Evolutionary conservation across 2,329 filamentous ascomycete species (phyloP).

Genomic region (Chrysosporium keratinophilum): DNA sequence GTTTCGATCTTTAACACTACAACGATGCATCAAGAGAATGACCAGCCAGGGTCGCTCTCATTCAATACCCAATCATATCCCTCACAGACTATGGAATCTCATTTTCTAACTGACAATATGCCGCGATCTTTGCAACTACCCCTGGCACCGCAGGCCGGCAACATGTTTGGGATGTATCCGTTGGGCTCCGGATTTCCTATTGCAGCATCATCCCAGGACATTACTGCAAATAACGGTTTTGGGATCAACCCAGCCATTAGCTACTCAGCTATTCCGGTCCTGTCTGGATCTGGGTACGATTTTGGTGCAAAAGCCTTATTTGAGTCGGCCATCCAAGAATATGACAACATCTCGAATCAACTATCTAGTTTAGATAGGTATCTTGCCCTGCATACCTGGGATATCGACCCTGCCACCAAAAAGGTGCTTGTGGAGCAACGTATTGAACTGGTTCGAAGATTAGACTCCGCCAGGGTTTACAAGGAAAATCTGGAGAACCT

Average conservation of each 20-base stretch:
- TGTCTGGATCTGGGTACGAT: background rate
- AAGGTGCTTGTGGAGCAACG: conserved; percentile 29
- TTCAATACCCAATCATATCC: conserved; percentile 7
- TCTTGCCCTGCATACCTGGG: conserved; percentile 31
- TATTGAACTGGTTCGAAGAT: conserved; percentile 28
- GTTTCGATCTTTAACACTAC: conserved; percentile 7
- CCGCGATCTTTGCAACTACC: conserved; percentile 4
- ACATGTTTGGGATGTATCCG: conserved; percentile 3
- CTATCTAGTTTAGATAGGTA: conserved; percentile 31
- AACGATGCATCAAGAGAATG: conserved; percentile 1
- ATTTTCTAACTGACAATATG: background rate
- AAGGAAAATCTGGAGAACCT: conserved; percentile 28
- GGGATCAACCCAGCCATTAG: conserved; percentile 1
- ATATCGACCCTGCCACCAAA: conserved; percentile 28
- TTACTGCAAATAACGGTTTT: background rate
- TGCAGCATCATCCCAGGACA: background rate
- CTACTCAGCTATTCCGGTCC: background rate
- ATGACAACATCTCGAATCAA: conserved; percentile 25
- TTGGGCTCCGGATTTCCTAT: background rate
- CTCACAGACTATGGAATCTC: background rate
- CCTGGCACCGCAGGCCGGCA: conserved; percentile 2
- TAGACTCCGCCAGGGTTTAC: conserved; percentile 29
- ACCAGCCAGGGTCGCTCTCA: background rate
- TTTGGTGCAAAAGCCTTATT: conserved; percentile 15
- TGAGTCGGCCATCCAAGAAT: conserved; percentile 24